Conservation (phyloP, 352 stramenopile species). For the Globisporangium heterothallicum region DNA sequence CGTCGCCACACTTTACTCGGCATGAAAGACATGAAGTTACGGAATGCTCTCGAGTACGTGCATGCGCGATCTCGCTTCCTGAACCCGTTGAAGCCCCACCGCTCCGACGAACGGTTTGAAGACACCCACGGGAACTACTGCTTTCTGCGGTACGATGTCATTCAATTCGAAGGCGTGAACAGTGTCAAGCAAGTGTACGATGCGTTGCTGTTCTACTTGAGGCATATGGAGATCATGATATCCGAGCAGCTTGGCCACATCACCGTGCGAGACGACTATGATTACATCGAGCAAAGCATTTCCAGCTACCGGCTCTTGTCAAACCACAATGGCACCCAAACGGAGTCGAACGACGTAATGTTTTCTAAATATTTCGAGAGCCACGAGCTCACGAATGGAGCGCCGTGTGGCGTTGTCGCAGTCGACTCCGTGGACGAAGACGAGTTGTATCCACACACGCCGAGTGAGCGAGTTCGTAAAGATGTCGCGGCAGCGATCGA, state of each 20-base stretch:
- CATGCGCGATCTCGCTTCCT: neutral
- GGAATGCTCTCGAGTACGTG: neutral
- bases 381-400: slow-evolving; percentile 3
- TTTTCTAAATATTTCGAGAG: slow-evolving; percentile 22
- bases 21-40: neutral
- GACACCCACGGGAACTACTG: slow-evolving; percentile 23
- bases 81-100: neutral
- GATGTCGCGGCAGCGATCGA: slow-evolving; percentile 29
- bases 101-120: neutral
- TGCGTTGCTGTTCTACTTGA: slow-evolving; percentile 36
- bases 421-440: slow-evolving; percentile 26
- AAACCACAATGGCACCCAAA: slow-evolving; percentile 24
- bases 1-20: neutral
- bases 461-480: slow-evolving; percentile 16
- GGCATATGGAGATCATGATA: slow-evolving; percentile 56
- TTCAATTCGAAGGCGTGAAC: slow-evolving; percentile 32
- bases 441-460: neutral
- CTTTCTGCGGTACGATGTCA: slow-evolving; percentile 28
- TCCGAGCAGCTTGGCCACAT: slow-evolving; percentile 40
- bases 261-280: slow-evolving; percentile 46
- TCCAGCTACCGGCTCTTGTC: slow-evolving; percentile 29
- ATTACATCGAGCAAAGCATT: slow-evolving; percentile 27
- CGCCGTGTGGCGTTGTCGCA: slow-evolving; percentile 21
- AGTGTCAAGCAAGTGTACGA: slow-evolving; percentile 52
- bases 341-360: slow-evolving; percentile 39